A percentile compares a stretch with the other conserved stretches of the same genome.
These are phyloP conservation scores for Chrysosporium keratinophilum DNA, from an alignment of 2,329 filamentous ascomycete species.

Conservation along the genomic window DNA sequence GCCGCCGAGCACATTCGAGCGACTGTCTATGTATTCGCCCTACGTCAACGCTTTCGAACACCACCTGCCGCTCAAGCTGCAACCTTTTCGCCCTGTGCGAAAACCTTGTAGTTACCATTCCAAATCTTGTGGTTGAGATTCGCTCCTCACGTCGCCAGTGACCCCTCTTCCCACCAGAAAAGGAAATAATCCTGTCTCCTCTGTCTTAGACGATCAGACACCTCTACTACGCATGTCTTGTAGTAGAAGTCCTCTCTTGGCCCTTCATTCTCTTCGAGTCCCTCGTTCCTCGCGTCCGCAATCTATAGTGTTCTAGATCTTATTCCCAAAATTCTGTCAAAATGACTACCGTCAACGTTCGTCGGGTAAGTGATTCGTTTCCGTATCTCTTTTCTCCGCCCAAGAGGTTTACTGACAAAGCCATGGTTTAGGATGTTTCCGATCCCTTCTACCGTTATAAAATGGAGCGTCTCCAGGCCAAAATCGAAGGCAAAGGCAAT, in stretches of 20 bases:
- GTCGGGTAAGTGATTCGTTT: conserved; percentile 45
- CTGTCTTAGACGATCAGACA: conserved; percentile 8
- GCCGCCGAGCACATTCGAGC: conserved; percentile 28
- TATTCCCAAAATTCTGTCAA: conserved; percentile 41
- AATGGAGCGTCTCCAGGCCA: conserved; percentile 97
- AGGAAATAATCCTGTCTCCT: conserved; percentile 19
- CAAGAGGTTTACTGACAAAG: conserved; percentile 14
- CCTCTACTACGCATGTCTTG: conserved; percentile 49
- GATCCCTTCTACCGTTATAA: conserved; percentile 99
- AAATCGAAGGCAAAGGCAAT: conserved; percentile 99
- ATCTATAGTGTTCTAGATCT: conserved; percentile 23
- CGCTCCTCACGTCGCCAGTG: conserved; percentile 26
- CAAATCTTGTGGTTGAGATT: conserved; percentile 79
- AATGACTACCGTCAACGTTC: conserved; percentile 98
- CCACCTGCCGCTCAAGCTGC: conserved; percentile 88
- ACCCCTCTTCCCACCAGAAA: conserved; percentile 14
- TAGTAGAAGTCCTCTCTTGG: conserved; percentile 36
- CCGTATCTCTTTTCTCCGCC: neutral
- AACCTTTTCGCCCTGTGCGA: conserved; percentile 90
- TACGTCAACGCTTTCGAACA: conserved; percentile 88
- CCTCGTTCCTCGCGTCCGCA: conserved; percentile 18
- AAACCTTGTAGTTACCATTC: conserved; percentile 85
- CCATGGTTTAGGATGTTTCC: conserved; percentile 58
- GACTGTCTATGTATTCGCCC: conserved; percentile 98
- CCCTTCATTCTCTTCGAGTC: conserved; percentile 36